Percentiles rank a stretch among this genome's conserved stretches.
These are phyloP conservation scores for Globisporangium splendens DNA, from an alignment of 352 stramenopile genomes.

Conservation along the genomic window DNA sequence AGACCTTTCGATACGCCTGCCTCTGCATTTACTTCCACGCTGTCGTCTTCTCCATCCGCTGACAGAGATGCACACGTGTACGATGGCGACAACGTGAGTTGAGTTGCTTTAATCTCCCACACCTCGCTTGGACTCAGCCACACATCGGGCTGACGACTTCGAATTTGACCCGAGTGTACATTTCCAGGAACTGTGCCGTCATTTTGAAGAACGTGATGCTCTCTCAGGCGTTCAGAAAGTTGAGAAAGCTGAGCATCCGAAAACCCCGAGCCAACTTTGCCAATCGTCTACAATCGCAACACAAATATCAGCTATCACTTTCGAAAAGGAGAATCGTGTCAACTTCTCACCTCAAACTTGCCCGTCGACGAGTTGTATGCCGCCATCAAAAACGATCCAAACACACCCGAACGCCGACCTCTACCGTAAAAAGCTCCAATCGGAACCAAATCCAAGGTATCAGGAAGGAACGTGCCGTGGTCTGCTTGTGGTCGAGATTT, in stretches of 20 bases:
- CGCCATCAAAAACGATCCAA: slow-evolving; percentile 98
- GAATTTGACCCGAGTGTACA: slow-evolving; percentile 40
- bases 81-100: slow-evolving; percentile 94
- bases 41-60: slow-evolving; percentile 1
- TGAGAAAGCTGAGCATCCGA: slow-evolving; percentile 92
- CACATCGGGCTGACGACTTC: slow-evolving; percentile 81
- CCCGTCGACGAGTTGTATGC: slow-evolving; percentile 93
- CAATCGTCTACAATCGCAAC: slow-evolving; percentile 49
- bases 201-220: slow-evolving; percentile 31
- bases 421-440: slow-evolving; percentile 97
- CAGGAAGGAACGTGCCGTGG: slow-evolving; percentile 62
- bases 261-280: slow-evolving; percentile 97
- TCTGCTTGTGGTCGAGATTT: slow-evolving; percentile 6
- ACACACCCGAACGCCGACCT: slow-evolving; percentile 93
- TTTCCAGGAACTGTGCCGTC: slow-evolving; percentile 48
- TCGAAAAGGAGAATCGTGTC: no score
- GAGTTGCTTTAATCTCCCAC: slow-evolving; percentile 99
- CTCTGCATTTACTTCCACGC: slow-evolving; percentile 5
- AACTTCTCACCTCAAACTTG: slow-evolving; percentile 88
- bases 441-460: slow-evolving; percentile 97
- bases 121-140: slow-evolving; percentile 95
- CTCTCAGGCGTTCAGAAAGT: slow-evolving; percentile 49
- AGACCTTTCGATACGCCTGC: slow-evolving; percentile 71
- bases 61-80: slow-evolving; percentile 89
- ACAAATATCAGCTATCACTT: neutral